Evolutionary conservation across 2,329 filamentous ascomycete species (phyloP), one percentile per base, ranked within the genome.

Genomic region (Gaeumannomyces sp.): DNA sequence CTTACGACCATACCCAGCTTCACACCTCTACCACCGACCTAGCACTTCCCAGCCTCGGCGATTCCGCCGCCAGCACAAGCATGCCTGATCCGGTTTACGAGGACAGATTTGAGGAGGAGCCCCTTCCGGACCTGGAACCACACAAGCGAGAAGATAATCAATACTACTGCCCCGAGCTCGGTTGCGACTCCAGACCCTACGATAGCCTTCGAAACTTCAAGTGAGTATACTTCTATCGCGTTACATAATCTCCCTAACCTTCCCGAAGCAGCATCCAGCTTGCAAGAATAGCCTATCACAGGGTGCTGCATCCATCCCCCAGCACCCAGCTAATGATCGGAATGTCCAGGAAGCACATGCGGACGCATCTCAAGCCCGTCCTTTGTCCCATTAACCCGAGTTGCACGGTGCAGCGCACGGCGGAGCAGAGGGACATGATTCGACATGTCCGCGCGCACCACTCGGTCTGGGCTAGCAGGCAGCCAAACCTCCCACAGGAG

Each of bases 401-500:
- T 8, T 62, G 61, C 27, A 28, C 1, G 14, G 57, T 2, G 25
- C 2, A 8, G 11, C 28, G 25, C 28, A 45, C 61, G 13, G 61
- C 45, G 6, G 16, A 19, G 61, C 61, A 62, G 61, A 28, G 61
- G 27, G 61, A 62, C 38, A 62, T 62, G 38, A 16, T 31, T 11
- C 61, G 61, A 3, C 61, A 62, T 4, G 61, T 62, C 27, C 3
- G 8, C 16, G 13, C 45, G 5, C 8, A 10, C 27, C 61, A 62
- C 61, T 4, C 5, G 14, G 19, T 11, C 35, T 61, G 60, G 60
- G 60, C 60, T 4, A n/a, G 2, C 4, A 28, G 25, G n/a, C 19
- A 10, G 25, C 35, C 13, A 22, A 28, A 19, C 14, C 33, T 61
- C 22, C 45, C 45, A 7, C 45, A 50, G 45, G 60, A 19, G 45